Evolutionary conservation across 495 filamentous ascomycete genomes (phyloP).

Genomic region (Daldinia bambusicola): DNA sequence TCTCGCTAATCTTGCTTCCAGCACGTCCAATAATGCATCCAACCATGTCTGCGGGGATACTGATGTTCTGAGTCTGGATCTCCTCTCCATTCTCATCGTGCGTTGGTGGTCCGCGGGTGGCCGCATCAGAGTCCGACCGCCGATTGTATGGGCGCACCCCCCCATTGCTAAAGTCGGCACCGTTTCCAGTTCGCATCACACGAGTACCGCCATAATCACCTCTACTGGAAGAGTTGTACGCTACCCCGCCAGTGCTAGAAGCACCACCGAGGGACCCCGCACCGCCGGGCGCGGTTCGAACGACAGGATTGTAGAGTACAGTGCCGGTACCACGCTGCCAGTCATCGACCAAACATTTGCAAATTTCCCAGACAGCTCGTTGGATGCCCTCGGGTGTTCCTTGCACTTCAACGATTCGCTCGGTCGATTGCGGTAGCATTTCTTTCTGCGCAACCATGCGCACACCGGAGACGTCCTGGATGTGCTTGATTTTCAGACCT

Average conservation of each 20-base stretch:
- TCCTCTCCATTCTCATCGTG: conserved; percentile 96
- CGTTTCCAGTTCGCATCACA: conserved; percentile 95
- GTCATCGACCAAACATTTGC: conserved; percentile 97
- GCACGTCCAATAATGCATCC: conserved; percentile 97
- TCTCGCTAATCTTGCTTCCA: conserved; percentile 97
- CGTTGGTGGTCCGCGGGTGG: conserved; percentile 76
- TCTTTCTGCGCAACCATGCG: conserved; percentile 99
- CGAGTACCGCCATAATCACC: conserved; percentile 69
- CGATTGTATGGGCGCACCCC: conserved; percentile 71
- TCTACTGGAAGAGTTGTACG: conserved; percentile 49
- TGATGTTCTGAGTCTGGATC: conserved; percentile 98
- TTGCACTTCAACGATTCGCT: conserved; percentile 95
- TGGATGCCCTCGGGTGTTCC: conserved; percentile 94
- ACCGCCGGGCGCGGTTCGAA: conserved; percentile 76
- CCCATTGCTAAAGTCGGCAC: conserved; percentile 94
- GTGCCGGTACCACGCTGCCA: conserved; percentile 96
- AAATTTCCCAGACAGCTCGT: conserved; percentile 97
- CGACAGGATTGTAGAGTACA: conserved; percentile 94
- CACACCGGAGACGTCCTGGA: conserved; percentile 95
- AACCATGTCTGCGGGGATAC: conserved; percentile 99
- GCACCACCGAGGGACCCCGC: conserved; percentile 55
- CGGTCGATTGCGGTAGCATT: conserved; percentile 99
- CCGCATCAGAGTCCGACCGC: conserved; percentile 83
- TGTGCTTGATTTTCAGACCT: conserved; percentile 98
- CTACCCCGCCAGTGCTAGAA: conserved; percentile 52